Evolutionary conservation across 495 filamentous ascomycete genomes (phyloP), one percentile per base, ranked within the genome.

Genomic region (Amniculicola lignicola): DNA sequence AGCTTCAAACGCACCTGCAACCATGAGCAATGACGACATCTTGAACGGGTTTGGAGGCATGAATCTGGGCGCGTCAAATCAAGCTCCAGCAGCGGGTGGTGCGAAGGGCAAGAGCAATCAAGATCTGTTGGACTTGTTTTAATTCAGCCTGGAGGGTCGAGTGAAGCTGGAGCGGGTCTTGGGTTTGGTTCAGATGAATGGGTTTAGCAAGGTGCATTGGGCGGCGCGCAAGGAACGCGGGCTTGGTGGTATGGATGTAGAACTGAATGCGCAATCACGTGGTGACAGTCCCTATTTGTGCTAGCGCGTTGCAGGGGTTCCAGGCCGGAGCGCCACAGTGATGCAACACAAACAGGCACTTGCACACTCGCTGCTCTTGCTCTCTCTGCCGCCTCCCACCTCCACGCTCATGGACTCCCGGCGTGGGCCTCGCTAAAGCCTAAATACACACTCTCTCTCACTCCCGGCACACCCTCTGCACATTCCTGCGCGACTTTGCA

Each of bases 61-160:
- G 68, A 82, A 89, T 71, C 65, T 98, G 5, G 70, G 47, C 37
- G 69, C 22, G 57, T 46, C 40, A 69, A 75, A 29, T n/a, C 79
- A 77, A 46, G 78, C 82, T 41, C 78, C 82, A 28, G 76, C 78
- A 18, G 79, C 79, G 21, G 56, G 54, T 14, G 59, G 64, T 16
- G 52, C 65, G 41, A 59, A 44, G 49, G 59, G 46, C 59, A 72
- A 62, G 59, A 86, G 82, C 35, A 93, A 86, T 67, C 89, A 96
- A 61, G 93, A 98, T 72, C 79, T 98, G 50, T 69, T 98, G 70
- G 89, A 88, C 18, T 74, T 98, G 68, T 95, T 96, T 71, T 96
- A 82, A 14, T 11, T 18, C 4, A n/a, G n/a, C n/a, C n/a, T n/a
- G n/a, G n/a, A n/a, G n/a, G n/a, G n/a, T n/a, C n/a, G n/a, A n/a